Evolutionary conservation across 108 stramenopile genomes (phyloP), one percentile per base, ranked within the genome.

Genomic region (Skeletonema tropicum): DNA sequence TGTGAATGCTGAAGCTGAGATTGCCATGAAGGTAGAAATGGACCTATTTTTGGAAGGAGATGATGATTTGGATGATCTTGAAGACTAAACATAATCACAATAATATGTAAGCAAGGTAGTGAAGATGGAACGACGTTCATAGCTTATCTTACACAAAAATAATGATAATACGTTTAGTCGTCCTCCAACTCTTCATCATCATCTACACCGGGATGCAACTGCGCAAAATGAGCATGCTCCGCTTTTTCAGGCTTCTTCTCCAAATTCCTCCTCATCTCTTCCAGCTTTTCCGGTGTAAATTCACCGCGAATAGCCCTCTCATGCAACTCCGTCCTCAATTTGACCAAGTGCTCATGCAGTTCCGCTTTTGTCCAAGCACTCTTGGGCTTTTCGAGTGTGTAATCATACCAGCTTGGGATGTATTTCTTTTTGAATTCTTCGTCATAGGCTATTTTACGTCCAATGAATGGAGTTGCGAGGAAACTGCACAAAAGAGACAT

Each of bases 41-140:
- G 86, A 91, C 67, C 78, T 96, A 65, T 94, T 94, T 65, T 68
- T 96, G 82, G 86, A 93, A 21, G 92, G 89, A 13, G 91, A 88
- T 72, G 95, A 94, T 74, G 92, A 93, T 70, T 81, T 96, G 63
- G 92, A 96, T 73, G 95, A 94, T 69, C 69, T 94, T 2, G 93
- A 94, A 33, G 89, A 94, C 64, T 88, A 90, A 86, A 35, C 75
- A 1, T 6, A 48, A 2, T 29, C 26, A 29, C 14, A 13, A 14
- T 13, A 30, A 14, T 19, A 41, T 60, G 39, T 8, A 64, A 59
- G 8, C 11, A 30, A 48, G 29, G 41, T 59, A 5, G 10, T 21
- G 57, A 7, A 30, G 12, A 35, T 3, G 33, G 33, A 35, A 35
- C 33, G 5, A 35, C n/a, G n/a, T n/a, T n/a, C n/a, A n/a, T n/a